Evolutionary conservation across 2,329 filamentous ascomycete genomes (phyloP), one percentile per base, ranked within the genome.

Genomic region (Cladosporium phlei): DNA sequence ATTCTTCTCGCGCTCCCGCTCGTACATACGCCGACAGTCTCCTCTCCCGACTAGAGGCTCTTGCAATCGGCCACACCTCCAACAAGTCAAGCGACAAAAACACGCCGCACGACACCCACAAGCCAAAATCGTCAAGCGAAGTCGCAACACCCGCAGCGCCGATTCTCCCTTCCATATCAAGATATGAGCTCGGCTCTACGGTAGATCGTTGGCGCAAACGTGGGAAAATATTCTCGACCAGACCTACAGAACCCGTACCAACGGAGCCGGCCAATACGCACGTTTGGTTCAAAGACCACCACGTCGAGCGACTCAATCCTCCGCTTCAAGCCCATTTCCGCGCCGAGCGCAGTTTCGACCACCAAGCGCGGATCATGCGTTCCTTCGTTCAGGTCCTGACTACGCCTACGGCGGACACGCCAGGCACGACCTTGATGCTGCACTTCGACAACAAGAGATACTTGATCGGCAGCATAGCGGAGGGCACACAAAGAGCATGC

Each of bases 361-460:
- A 27, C 16, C n/a, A 25, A 14, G 7, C 28, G 12, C 21, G 21
- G 2, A 47, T 27, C 3, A 95, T 95, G 90, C 76, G 82, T 57
- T 84, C 77, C 62, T 80, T 74, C 58, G 74, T 90, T 47, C 83
- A 94, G 65, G 70, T 97, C 58, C 66, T 91, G 52, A 85, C 83
- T 14, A 86, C 85, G 49, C 91, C 91, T 11, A 93, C 91, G 55
- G 85, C 84, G 49, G 93, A 98, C 68, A 95, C 89, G 16, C 79
- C 83, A 1, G 91, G 91, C 45, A 87, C 88, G 2, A 78, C 80
- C 39, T 66, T 97, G 24, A 64, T 88, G 28, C 73, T 98, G 5
- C 83, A 91, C 62, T 90, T 89, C 60, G 86, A 91, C 57, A 79
- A 82, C 59, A 83, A 85, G 58, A 79, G 87, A 48, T 98, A 98